phyloP scores from a whole-genome alignment of 768 basidiomycete species.

The Leccinum variicolor region DNA sequence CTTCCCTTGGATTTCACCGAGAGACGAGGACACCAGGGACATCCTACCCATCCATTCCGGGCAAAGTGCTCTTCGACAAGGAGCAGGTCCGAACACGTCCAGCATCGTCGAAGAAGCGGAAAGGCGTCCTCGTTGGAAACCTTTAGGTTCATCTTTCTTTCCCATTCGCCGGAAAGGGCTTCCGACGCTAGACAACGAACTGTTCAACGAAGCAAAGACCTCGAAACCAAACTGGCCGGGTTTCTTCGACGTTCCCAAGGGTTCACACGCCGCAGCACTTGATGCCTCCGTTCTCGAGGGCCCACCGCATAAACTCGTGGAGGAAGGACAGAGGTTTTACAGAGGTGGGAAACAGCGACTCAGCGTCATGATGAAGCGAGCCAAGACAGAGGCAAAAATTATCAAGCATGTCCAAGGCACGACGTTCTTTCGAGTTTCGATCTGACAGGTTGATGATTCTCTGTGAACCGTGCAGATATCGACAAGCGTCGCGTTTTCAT shows the following conservation, averaged over 20 bases:
- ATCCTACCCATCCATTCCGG: background rate
- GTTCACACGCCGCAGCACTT: conserved; percentile 9
- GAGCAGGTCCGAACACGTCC: background rate
- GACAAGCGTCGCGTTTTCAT: conserved; percentile 66
- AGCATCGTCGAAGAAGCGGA: conserved; percentile 8
- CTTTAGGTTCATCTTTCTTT: conserved; percentile 14
- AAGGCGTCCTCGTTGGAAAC: conserved; percentile 4
- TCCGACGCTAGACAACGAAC: conserved; percentile 18
- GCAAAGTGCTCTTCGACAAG: background rate
- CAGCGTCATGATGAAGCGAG: conserved; percentile 27
- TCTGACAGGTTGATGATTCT: background rate
- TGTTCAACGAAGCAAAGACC: conserved; percentile 25
- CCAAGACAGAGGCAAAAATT: conserved; percentile 35
- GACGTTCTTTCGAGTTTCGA: background rate
- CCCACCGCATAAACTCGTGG: conserved; percentile 3
- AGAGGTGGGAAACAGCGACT: conserved; percentile 28
- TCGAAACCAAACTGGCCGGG: conserved; percentile 23
- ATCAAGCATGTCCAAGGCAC: conserved; percentile 48
- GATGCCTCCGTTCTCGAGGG: conserved; percentile 9
- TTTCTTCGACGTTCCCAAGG: conserved; percentile 19
- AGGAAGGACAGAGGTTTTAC: conserved; percentile 28
- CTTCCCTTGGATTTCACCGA: background rate
- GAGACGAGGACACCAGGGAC: background rate
- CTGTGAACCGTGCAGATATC: conserved; percentile 34
- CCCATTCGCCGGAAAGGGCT: conserved; percentile 7